Conservation (phyloP, 2,329 filamentous ascomycete species). For the Fusarium proliferatum region DNA sequence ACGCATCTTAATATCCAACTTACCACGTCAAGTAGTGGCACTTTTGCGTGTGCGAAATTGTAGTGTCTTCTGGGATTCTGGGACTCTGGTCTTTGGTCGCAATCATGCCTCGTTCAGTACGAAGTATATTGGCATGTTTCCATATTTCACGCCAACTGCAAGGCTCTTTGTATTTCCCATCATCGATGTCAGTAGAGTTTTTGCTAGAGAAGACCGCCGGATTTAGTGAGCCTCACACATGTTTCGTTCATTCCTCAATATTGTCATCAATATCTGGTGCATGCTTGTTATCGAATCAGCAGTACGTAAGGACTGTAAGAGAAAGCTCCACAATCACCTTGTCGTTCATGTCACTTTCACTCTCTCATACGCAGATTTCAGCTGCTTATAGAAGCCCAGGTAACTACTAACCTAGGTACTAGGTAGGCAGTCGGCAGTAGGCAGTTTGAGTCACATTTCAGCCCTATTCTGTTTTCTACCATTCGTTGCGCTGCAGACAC, state of each 20-base stretch:
- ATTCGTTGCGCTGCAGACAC: background rate
- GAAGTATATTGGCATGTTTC: background rate
- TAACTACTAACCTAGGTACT: background rate
- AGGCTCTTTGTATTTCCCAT: background rate
- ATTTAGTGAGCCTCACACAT: background rate
- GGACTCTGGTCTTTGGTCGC: background rate
- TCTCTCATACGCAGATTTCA: background rate
- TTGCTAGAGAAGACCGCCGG: conserved; percentile 5
- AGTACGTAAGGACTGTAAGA: conserved; percentile 3
- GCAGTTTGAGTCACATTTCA: conserved; percentile 3
- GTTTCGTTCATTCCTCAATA: background rate
- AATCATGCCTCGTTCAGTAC: background rate
- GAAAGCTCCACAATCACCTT: conserved; percentile 1
- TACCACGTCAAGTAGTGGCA: conserved; percentile 14
- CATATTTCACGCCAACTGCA: background rate
- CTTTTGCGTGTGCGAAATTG: conserved; percentile 12
- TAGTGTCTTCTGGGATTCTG: background rate
- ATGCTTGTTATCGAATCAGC: conserved; percentile 26
- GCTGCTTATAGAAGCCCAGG: background rate
- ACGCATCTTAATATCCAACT: conserved; percentile 1
- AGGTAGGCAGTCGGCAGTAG: background rate
- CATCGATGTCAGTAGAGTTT: conserved; percentile 13
- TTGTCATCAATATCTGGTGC: conserved; percentile 9
- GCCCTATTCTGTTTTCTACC: background rate
- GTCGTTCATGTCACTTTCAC: background rate